Evolutionary conservation across 2,329 filamentous ascomycete species (phyloP), one percentile per base, ranked within the genome.

Genomic region (Aspergillus sp.): DNA sequence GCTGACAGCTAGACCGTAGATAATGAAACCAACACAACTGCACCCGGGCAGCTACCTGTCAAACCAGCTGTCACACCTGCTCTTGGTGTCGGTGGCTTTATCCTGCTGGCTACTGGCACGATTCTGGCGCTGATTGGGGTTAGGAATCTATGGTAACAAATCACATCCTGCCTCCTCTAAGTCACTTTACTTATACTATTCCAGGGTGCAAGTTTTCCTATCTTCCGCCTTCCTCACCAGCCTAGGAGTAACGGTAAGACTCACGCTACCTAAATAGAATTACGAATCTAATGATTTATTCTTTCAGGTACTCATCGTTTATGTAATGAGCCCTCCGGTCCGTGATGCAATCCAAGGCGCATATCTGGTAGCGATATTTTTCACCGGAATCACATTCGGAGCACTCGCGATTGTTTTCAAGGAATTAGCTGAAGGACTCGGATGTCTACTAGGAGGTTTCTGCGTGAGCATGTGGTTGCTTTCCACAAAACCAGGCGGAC

Each of bases 401-500:
- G 89, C 81, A 12, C 77, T 88, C 3, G 85, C 91, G 0, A 81
- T 92, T 8, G 81, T 96, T 11, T 96, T 97, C 76, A 84, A 86
- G 56, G 92, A 97, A 66, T 81, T 96, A 45, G 92, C 91, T 0
- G 88, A 90, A 72, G 89, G 92, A 56, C 78, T 96, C n/a, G 91
- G 90, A 2, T 96, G 91, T 69, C 78, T 93, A n/a, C 79, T 96
- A 0, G 92, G 91, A 25, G 92, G 92, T 0, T 96, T 95, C 72
- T 91, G 87, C 62, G 70, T 95, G 7, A 87, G 87, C 70, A 96
- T 96, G 92, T 98, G 93, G 93, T 81, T 98, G 52, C 81, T 97
- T 46, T 88, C 87, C 23, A 76, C 97, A 44, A 87, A 86, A 56
- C 81, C 87, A 0, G 93, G 91, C 6, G 92, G 93, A 1, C 78